These are phyloP conservation scores for Dactylellina haptotyla DNA, from an alignment of 2,329 filamentous ascomycete genomes.

Conservation along the genomic window DNA sequence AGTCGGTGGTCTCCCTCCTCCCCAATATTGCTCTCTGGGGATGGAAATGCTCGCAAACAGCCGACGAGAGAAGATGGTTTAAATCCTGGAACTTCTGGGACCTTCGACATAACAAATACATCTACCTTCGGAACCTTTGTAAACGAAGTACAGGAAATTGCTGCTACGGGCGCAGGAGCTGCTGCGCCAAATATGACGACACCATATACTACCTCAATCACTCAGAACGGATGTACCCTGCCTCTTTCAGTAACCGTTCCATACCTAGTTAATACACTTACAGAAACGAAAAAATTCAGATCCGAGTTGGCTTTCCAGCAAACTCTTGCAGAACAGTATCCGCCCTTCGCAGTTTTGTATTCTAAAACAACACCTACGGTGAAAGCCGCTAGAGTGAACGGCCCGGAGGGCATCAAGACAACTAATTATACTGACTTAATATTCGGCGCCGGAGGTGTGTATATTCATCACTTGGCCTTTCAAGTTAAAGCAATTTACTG, in stretches of 20 bases:
- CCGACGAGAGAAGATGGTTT: conserved; percentile 50
- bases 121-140: conserved; percentile 57
- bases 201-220: conserved; percentile 3
- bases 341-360: conserved; percentile 83
- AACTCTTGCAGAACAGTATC: conserved; percentile 74
- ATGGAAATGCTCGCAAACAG: conserved; percentile 47
- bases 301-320: conserved; percentile 74
- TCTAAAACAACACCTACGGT: conserved; percentile 88
- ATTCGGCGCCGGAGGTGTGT: conserved; percentile 70
- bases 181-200: conserved; percentile 52
- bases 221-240: conserved; percentile 63
- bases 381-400: conserved; percentile 78
- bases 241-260: conserved; percentile 67
- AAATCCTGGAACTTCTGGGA: conserved; percentile 59
- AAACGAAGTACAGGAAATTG: conserved; percentile 57
- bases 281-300: conserved; percentile 78
- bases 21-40: conserved; percentile 27
- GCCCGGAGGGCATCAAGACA: conserved; percentile 77
- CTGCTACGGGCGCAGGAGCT: conserved; percentile 47
- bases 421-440: conserved; percentile 87
- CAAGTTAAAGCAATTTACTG: neutral
- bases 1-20: conserved; percentile 45
- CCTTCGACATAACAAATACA: conserved; percentile 58
- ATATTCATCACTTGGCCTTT: neutral
- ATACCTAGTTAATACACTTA: conserved; percentile 80